A percentile compares a stretch with the other conserved stretches of the same genome.
Conservation (phyloP, 2,329 filamentous ascomycete species). For the Stagonosporopsis tanaceti region DNA sequence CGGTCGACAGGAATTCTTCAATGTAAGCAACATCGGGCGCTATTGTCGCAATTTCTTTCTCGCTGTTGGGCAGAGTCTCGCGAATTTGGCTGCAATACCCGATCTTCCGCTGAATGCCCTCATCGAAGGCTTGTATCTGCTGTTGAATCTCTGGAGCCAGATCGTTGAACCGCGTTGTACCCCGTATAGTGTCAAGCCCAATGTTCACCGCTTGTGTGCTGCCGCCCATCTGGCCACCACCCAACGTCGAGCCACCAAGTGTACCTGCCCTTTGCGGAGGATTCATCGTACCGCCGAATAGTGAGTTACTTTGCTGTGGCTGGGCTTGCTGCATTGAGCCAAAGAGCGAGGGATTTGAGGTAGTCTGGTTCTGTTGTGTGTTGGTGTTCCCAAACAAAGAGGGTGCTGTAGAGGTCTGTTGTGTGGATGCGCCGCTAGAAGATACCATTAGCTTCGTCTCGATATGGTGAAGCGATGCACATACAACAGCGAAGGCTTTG, state of each 20-base stretch:
- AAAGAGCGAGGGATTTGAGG: conserved; percentile 44
- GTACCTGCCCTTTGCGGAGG: conserved; percentile 39
- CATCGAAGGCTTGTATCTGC: conserved; percentile 79
- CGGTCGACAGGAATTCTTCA: conserved; percentile 66
- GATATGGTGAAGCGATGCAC: conserved; percentile 21
- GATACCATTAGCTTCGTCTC: conserved; percentile 39
- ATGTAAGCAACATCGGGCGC: conserved; percentile 71
- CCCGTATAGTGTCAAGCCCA: conserved; percentile 71
- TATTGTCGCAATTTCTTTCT: conserved; percentile 69
- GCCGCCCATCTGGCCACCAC: conserved; percentile 37
- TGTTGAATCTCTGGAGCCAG: conserved; percentile 82
- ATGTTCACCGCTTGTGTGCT: conserved; percentile 41
- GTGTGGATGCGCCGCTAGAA: conserved; percentile 46
- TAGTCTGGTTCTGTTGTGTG: conserved; percentile 40
- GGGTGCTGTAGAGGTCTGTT: conserved; percentile 35
- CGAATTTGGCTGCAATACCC: conserved; percentile 78
- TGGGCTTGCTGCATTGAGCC: conserved; percentile 38
- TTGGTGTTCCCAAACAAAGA: conserved; percentile 44
- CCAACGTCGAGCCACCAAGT: conserved; percentile 35
- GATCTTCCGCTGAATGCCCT: conserved; percentile 81
- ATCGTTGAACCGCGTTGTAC: conserved; percentile 91
- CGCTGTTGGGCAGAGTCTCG: conserved; percentile 68
- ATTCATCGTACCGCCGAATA: conserved; percentile 46
- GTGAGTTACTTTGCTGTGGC: conserved; percentile 39
- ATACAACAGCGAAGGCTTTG: conserved; percentile 51